Base-by-base conservation (phyloP, 2,329 filamentous ascomycete species). In the Colletotrichum cordylinicola region DNA sequence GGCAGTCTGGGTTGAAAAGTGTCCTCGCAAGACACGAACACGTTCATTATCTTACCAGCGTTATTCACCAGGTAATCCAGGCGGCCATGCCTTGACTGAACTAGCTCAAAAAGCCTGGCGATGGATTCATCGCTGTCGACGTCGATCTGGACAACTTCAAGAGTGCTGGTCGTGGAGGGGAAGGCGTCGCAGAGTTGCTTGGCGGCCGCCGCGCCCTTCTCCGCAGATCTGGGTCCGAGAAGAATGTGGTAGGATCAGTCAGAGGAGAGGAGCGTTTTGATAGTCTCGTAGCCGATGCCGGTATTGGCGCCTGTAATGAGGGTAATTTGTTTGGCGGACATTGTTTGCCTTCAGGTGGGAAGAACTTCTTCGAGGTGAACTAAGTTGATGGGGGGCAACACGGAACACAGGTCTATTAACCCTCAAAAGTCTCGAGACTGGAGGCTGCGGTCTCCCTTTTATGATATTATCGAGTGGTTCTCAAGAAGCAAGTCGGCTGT, bases 271-370 rank as follows among this genome's bases (percentile, higher is more conserved):
- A 93, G 83, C 1, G 90, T 88, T 77, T 89, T 91, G 67, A 92
- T 87, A 8, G 85, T 87, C 78, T 93, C 88, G 58, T 87, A 88
- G 3, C 92, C 92, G 24, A 93, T 87, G n/a, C 91, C 91, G 0
- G 88, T 91, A 78, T 92, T 93, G 73, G 86, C 91, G 55, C 91
- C 91, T 2, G 91, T 93, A 76, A 93, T 87, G 52, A 93, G 81
- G 21, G 92, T 81, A 75, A 90, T 12, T 21, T 24, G 35, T n/a
- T 64, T n/a, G 37, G 60, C 18, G 33, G 31, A 16, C 13, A 64
- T 64, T 39, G 4, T 18, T 3, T 39, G 16, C 37, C 1, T 39
- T 39, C 15, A 7, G 35, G 35, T 8, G 35, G 15, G 35, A 37
- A 6, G 35, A 16, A 15, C 15, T 7, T 16, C 35, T 16, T 16